phyloP scores from a whole-genome alignment of 208 protist species.

The Blastocrithidia nonstop region DNA sequence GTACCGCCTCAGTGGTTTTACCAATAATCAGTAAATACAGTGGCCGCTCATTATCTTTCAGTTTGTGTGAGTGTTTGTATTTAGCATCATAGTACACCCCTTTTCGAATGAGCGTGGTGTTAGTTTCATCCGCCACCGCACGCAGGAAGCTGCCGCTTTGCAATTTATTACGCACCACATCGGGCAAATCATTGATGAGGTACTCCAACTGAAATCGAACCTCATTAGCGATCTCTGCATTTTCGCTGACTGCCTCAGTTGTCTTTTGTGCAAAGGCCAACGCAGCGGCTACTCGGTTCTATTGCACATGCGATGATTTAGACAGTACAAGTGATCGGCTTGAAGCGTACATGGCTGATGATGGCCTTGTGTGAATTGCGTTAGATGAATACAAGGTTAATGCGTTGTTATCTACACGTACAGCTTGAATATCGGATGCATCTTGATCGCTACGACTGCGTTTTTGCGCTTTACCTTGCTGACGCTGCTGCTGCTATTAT shows the following conservation, averaged over 20 bases:
- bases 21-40: conserved; percentile 72
- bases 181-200: conserved; percentile 66
- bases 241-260: conserved; percentile 24
- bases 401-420: conserved; percentile 2
- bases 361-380: no score
- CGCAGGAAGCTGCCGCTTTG: conserved; percentile 43
- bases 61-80: conserved; percentile 48
- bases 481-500: conserved; percentile 2
- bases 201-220: conserved; percentile 76
- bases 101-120: conserved; percentile 65
- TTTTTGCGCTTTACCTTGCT: conserved; percentile 4
- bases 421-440: no score
- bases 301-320: conserved; percentile 7
- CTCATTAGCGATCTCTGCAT: conserved; percentile 8
- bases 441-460: conserved; percentile 9
- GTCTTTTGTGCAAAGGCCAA: conserved; percentile 65
- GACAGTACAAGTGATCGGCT: conserved; percentile 6
- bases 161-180: conserved; percentile 38
- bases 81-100: conserved; percentile 67
- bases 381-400: conserved; percentile 10
- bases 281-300: conserved; percentile 44
- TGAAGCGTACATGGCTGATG: no score
- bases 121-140: conserved; percentile 35
- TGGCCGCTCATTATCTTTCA: conserved; percentile 64
- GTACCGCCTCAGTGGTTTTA: conserved; percentile 47